Conservation (phyloP, 2,329 filamentous ascomycete species). For the Microdochium paspali region DNA sequence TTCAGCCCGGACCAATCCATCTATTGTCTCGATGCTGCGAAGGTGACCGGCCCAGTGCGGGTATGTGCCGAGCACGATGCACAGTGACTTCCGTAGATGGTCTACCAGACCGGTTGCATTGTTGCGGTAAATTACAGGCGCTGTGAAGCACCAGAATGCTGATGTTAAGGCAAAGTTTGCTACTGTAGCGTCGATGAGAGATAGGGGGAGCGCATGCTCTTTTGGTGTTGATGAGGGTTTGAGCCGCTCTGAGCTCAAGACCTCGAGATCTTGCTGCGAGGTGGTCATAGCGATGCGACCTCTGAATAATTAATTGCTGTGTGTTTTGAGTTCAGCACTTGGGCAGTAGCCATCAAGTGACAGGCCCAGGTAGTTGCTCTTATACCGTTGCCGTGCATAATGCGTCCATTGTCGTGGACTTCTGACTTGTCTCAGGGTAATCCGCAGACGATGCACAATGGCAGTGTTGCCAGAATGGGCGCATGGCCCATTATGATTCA, state of each 20-base stretch:
- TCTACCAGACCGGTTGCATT: not conserved
- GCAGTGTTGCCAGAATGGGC: no score
- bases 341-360: not conserved
- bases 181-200: not conserved
- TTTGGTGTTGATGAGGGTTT: not conserved
- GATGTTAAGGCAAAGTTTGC: not conserved
- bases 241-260: not conserved
- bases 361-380: not conserved
- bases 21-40: not conserved
- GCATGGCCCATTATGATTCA: not conserved
- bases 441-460: no score
- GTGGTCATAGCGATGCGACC: not conserved
- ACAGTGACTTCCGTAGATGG: not conserved
- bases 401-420: not conserved
- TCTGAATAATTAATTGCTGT: no score
- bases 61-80: not conserved
- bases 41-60: not conserved
- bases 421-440: no score
- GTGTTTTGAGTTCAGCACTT: not conserved
- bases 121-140: not conserved
- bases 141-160: not conserved
- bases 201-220: not conserved
- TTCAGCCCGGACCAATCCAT: not conserved
- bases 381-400: not conserved
- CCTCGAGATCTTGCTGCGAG: not conserved